Evolutionary conservation across 495 filamentous ascomycete species (phyloP).

Genomic region (Neurospora africana): DNA sequence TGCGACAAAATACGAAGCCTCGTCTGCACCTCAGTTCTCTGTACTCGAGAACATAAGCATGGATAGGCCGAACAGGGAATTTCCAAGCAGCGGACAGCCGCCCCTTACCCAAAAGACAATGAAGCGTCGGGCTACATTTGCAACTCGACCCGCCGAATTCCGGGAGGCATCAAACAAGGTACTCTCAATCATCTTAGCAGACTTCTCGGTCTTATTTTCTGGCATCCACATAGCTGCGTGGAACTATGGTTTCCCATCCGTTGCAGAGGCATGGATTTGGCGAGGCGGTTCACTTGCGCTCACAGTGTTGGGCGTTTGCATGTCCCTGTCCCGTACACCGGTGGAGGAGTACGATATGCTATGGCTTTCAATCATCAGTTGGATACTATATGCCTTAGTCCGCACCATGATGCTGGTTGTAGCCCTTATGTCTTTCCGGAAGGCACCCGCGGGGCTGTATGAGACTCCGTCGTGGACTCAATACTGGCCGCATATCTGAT

Average conservation of each 20-base stretch:
- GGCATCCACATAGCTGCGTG: background rate
- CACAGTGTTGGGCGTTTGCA: background rate
- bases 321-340: too few relatives aligned
- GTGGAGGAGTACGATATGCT: too few relatives aligned
- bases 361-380: too few relatives aligned
- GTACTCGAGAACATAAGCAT: background rate
- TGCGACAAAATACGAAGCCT: background rate
- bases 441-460: background rate
- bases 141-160: background rate
- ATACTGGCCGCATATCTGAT: background rate
- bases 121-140: background rate
- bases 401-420: background rate
- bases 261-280: background rate
- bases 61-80: background rate
- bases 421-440: background rate
- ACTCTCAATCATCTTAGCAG: accelerated
- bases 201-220: background rate
- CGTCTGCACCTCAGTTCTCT: background rate
- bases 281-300: background rate
- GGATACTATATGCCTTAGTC: background rate
- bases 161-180: accelerated
- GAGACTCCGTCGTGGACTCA: background rate
- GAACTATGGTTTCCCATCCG: background rate
- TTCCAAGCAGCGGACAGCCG: background rate
- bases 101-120: background rate